Percentiles rank a stretch among this genome's conserved stretches.
phyloP scores from a whole-genome alignment of 768 basidiomycete genomes.

The Russula ochroleuca region DNA sequence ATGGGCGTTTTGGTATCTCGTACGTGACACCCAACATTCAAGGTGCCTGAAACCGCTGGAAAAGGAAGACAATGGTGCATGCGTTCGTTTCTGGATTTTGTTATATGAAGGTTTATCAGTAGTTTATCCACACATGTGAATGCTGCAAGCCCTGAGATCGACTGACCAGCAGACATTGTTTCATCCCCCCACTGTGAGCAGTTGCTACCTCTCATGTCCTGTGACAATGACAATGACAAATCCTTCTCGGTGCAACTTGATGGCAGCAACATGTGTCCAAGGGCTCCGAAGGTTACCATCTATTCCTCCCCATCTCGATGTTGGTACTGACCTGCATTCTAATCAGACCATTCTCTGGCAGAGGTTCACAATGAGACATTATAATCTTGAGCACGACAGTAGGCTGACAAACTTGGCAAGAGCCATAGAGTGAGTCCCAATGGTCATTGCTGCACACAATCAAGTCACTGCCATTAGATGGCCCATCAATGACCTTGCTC shows the following conservation, averaged over 20 bases:
- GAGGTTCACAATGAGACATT: conserved; percentile 4
- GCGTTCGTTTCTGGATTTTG: no score
- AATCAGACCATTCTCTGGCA: not conserved
- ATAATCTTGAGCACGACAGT: not conserved
- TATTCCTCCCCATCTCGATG: not conserved
- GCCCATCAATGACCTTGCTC: not conserved
- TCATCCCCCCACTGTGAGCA: no score
- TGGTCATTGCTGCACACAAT: not conserved
- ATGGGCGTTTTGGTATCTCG: no score
- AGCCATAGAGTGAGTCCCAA: not conserved
- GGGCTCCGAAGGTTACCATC: not conserved
- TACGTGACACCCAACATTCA: no score
- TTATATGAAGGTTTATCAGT: no score
- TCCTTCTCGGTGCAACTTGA: not conserved
- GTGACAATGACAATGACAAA: not conserved
- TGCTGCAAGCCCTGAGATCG: no score
- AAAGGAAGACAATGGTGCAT: no score
- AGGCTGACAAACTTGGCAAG: not conserved
- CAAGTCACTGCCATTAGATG: not conserved
- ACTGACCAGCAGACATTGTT: no score
- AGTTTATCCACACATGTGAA: no score
- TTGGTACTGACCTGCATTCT: not conserved
- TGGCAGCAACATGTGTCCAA: not conserved
- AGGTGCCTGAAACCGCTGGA: no score
- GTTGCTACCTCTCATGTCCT: no score